Base-by-base conservation (phyloP, 192 early-diverging fungal species). In the Coemansia sp. region DNA sequence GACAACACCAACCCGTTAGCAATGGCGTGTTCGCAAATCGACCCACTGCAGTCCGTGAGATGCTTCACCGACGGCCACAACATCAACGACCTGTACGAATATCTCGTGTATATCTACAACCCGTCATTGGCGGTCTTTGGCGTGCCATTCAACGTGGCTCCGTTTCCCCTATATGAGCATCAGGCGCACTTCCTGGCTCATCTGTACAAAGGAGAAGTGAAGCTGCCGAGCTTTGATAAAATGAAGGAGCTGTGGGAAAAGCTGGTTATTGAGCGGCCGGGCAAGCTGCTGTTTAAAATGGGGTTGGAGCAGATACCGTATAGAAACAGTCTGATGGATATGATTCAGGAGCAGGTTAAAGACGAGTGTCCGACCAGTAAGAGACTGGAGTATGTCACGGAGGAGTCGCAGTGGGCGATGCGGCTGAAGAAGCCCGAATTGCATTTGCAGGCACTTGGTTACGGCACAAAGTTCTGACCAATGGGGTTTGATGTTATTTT, bases 151-250 rank as follows among this genome's bases (percentile, higher is more conserved):
- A 83, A 76, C 14, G 71, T 89, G 0, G 78, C 76, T 17, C 89
- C 90, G 54, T 85, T 91, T 38, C 88, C 88, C 5, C 57, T 91
- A 0, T 85, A 79, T 58, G 87, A 89, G 76, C 67, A 81, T 8
- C 90, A 91, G 75, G 75, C 85, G 6, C 64, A 73, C 38, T 78
- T 80, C 22, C 56, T 86, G 7, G 83, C 85, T 0, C 78, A 81
- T 11, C 65, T 76, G 32, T 81, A 75, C 60, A 73, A 66, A 17
- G 81, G 75, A 8, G 39, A 64, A 8, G 51, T 75, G 2, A 11
- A 17, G 2, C 22, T 87, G 15, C 86, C 83, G 2, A 22, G 48
- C 4, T 36, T 41, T 5, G 57, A 51, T 8, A 39, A 70, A 37
- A 86, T 84, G 83, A 35, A 68, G 20, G 15, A 65, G 0, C 55